Evolutionary conservation across 177 flowering plant genomes (phyloP), one percentile per base, ranked within the genome.

Genomic region (Tripterygium wilfordii): DNA sequence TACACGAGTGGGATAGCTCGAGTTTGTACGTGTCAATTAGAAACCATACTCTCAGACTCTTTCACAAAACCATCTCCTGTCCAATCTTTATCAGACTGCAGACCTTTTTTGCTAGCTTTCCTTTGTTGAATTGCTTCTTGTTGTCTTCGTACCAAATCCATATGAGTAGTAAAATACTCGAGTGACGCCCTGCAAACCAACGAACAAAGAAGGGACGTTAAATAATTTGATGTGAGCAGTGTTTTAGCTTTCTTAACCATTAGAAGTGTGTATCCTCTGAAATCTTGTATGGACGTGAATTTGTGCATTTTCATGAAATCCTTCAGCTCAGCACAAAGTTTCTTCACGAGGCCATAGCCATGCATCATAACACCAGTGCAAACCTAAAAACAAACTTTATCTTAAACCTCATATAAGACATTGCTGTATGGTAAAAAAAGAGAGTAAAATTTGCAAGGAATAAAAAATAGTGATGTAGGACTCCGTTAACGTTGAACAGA

Each of bases 291-390:
- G 0, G 88, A 54, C 35, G 92, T 69, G 70, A 94, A 94, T 51
- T 87, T 76, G 58, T 94, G 99, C 61, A 61, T 63, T 63, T 59
- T 84, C 99, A 94, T 94, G 75, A 94, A 94, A 46, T 87, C 97
- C 65, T 87, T 56, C 46, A 89, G 74, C 70, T 94, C 97, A 13
- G 57, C 54, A 50, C 90, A 87, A 7, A 94, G 87, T 57, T 74
- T 63, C 71, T 83, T 87, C 51, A 89, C 97, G 33, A 82, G 64
- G 48, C 86, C 86, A 66, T 94, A 87, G 1, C 99, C 99, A 29
- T 94, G 97, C 99, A 94, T 84, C 99, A 94, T 94, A 17, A 94
- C 99, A 24, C 99, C 99, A 1, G 99, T 94, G 61, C 99, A 94
- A 5, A 89, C 99, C 99, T 92, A 31, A 38, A 59, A 46, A 25